phyloP scores from a whole-genome alignment of 495 filamentous ascomycete genomes.

The Daldinia vernicosa region DNA sequence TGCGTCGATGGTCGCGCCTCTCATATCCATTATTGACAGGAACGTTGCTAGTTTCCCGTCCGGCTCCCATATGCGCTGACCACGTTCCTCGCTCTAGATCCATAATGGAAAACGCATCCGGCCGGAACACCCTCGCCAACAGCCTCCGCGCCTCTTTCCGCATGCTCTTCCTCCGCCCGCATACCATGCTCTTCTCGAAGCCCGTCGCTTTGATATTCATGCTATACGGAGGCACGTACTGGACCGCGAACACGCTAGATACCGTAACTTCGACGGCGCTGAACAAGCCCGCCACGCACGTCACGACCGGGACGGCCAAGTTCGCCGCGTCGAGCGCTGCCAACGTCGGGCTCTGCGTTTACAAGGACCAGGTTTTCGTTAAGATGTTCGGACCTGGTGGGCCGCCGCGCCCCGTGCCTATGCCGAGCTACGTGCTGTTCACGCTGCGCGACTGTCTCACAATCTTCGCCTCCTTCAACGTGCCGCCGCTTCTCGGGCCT shows the following conservation, averaged over 20 bases:
- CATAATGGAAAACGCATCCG: slow-evolving; percentile 95
- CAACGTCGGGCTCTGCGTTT: slow-evolving; percentile 89
- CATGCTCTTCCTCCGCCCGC: slow-evolving; percentile 73
- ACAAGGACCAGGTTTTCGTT: slow-evolving; percentile 91
- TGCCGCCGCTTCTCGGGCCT: slow-evolving; percentile 80
- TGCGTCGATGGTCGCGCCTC: slow-evolving; percentile 82
- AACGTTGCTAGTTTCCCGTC: slow-evolving; percentile 51
- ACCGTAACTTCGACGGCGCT: slow-evolving; percentile 74
- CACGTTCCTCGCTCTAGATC: slow-evolving; percentile 60
- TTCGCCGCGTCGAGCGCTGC: slow-evolving; percentile 83
- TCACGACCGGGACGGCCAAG: slow-evolving; percentile 79
- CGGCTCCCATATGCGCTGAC: slow-evolving; percentile 25
- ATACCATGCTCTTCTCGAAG: slow-evolving; percentile 74
- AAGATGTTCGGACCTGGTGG: slow-evolving; percentile 76
- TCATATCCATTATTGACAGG: slow-evolving; percentile 93
- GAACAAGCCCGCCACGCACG: slow-evolving; percentile 61
- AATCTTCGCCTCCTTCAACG: slow-evolving; percentile 93
- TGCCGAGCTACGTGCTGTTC: slow-evolving; percentile 80
- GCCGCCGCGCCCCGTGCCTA: slow-evolving; percentile 62
- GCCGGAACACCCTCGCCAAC: slow-evolving; percentile 71
- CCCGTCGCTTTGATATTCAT: slow-evolving; percentile 89
- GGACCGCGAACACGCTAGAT: slow-evolving; percentile 89
- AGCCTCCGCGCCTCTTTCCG: slow-evolving; percentile 72
- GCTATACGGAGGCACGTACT: slow-evolving; percentile 90
- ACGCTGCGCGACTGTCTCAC: slow-evolving; percentile 86